Base-by-base conservation (phyloP, 2,329 filamentous ascomycete species). In the Claviceps humidiphila region DNA sequence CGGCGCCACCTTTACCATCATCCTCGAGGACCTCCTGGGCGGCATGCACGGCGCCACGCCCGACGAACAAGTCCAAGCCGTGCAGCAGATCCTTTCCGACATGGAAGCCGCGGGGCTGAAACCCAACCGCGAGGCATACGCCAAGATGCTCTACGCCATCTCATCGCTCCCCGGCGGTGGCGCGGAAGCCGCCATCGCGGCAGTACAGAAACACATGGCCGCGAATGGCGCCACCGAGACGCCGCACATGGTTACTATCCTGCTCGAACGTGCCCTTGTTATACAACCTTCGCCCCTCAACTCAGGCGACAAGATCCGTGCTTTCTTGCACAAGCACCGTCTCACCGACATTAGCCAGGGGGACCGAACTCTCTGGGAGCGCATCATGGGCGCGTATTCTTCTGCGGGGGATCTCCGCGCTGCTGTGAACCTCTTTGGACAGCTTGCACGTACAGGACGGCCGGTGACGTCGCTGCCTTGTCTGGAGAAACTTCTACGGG, bases 171-270 rank as follows among this genome's bases (percentile, higher is more conserved):
- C 62, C 54, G 66, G 68, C 54, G 64, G 64, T 48, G 68, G 64
- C 41, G 67, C 71, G 24, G 69, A 69, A 43, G 64, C 67, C 2
- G 78, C 80, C 52, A 75, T 86, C 14, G 74, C 76, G 45, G 73
- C 74, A 1, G 73, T 91, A 7, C 72, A 89, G 44, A 66, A 71
- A 1, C 78, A 84, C 63, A 85, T 93, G 75, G 68, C 69, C 49
- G 58, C 61, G 5, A 68, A 72, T 24, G 74, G 75, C 20, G 60
- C 84, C 44, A 63, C 73, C 47, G 73, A 80, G 2, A 78, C 77
- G 4, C 66, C 79, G 1, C 77, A 88, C 58, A 85, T 89, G 60
- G 86, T 86, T 69, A 90, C 86, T 24, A 85, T 84, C 60, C 75
- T 93, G 20, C 71, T 86, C 46, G 77, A 83, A 46, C 74, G 85